These are phyloP conservation scores for Umbelopsis ramanniana DNA, from an alignment of 192 early-diverging fungal genomes.

Conservation along the genomic window DNA sequence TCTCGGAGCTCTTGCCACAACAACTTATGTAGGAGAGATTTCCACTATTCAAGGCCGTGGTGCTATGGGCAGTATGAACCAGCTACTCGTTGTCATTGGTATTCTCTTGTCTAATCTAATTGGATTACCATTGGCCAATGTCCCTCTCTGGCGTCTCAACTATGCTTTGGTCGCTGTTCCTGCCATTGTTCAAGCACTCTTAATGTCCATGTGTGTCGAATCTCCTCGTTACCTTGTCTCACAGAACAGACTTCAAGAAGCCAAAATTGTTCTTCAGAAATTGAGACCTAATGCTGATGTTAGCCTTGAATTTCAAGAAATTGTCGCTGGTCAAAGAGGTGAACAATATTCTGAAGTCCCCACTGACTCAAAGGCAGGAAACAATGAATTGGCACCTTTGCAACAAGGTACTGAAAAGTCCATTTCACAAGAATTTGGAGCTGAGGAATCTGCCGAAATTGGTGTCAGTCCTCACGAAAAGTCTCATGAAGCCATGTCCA, in stretches of 20 bases:
- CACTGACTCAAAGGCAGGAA: not conserved
- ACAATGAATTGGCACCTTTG: not conserved
- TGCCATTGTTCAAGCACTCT: conserved; percentile 55
- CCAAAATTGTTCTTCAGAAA: conserved; percentile 51
- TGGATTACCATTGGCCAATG: conserved; percentile 61
- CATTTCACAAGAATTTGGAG: conserved; percentile 24
- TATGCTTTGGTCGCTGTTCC: conserved; percentile 68
- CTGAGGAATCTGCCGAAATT: conserved; percentile 44
- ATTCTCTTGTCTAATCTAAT: conserved; percentile 73
- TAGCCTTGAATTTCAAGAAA: conserved; percentile 66
- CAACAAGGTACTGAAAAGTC: conserved; percentile 33
- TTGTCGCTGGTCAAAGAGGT: conserved; percentile 50
- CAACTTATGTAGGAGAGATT: conserved; percentile 82
- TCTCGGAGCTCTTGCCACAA: conserved; percentile 56
- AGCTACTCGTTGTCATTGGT: conserved; percentile 79
- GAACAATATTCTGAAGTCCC: not conserved
- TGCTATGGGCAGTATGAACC: conserved; percentile 71
- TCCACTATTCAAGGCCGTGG: conserved; percentile 73
- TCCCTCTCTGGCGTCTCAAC: conserved; percentile 75
- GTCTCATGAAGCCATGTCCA: conserved; percentile 44
- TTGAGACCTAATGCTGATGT: conserved; percentile 62
- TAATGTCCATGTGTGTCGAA: conserved; percentile 78
- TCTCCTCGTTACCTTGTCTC: conserved; percentile 75
- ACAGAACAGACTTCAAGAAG: conserved; percentile 65
- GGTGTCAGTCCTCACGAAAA: conserved; percentile 31